Evolutionary conservation across 2,329 filamentous ascomycete genomes (phyloP), one percentile per base, ranked within the genome.

Genomic region (Clonostachys rhizophaga): DNA sequence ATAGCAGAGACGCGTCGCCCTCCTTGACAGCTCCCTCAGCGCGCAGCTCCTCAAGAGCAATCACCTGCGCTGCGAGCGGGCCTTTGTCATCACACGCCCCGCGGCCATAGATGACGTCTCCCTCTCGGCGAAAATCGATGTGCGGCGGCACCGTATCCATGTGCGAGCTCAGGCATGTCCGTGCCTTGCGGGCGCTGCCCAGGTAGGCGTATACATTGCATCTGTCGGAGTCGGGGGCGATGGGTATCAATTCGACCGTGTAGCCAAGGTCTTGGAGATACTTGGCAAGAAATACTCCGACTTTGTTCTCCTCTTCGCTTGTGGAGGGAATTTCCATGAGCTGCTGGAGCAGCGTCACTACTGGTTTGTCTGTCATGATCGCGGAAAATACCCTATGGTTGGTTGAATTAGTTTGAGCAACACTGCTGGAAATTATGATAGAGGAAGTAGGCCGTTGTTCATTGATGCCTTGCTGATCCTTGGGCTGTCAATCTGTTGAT

Each of bases 181-280:
- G 72, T 0, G 81, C 75, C 10, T 72, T 65, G 33, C 72, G 68
- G 17, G 69, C 69, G 4, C 52, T 52, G 51, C 78, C 60, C 0
- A 67, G 67, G 68, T 71, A 88, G 5, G 89, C 89, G 44, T 89
- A 73, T 45, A 94, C 74, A 55, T 94, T 94, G 70, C 84, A 89
- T 33, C 47, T 33, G 2, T 9, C 6, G 9, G 37, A 33, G 33
- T 48, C 51, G 47, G 16, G 50, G n/a, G 37, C 56, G 13, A 59
- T 53, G 43, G 57, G 56, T 16, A 55, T 47, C 7, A 50, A 50
- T 24, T 68, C 50, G 37, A 66, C 64, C 20, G 59, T 58, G 55
- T 71, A 76, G 49, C 64, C 61, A 9, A 57, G 64, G 3, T 55
- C 46, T 6, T 73, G 62, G 8, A 94, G 78, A 57, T 87, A 87